Percentiles rank a stretch among this genome's conserved stretches.
Conservation (phyloP, 768 basidiomycete genomes). For the Tricholoma hemisulphureum region DNA sequence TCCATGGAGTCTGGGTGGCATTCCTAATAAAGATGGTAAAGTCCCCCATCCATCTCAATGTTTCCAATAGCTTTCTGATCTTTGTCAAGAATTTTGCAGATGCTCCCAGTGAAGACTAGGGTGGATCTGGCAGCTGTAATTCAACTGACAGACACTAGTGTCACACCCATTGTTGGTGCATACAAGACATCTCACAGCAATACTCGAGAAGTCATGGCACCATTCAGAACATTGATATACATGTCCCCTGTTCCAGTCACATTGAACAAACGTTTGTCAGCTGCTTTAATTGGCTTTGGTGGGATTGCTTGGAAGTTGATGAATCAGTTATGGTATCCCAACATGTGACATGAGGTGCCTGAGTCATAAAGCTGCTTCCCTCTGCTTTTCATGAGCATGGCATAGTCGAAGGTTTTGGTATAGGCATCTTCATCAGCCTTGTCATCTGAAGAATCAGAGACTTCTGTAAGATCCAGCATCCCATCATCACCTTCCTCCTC, state of each 20-base stretch:
- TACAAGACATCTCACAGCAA: conserved; percentile 6
- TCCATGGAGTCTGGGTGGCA: not conserved
- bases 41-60: conserved; percentile 8
- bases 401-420: not conserved
- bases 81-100: conserved; percentile 14
- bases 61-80: conserved; percentile 4
- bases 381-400: not conserved
- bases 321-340: not conserved
- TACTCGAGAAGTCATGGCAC: not conserved
- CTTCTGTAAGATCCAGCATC: no score
- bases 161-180: conserved; percentile 9
- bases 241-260: conserved; percentile 22
- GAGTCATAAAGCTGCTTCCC: conserved; percentile 16
- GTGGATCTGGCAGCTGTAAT: conserved; percentile 1
- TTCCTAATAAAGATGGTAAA: conserved; percentile 8
- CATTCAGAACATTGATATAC: conserved; percentile 16
- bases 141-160: conserved; percentile 7
- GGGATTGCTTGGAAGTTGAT: conserved; percentile 4
- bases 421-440: not conserved
- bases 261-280: conserved; percentile 22
- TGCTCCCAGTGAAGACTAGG: not conserved
- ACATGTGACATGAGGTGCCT: conserved; percentile 14
- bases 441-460: not conserved
- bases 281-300: no score
- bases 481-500: no score